A percentile compares a stretch with the other conserved stretches of the same genome.
These are phyloP conservation scores for Phytophthora fragariaefolia DNA, from an alignment of 352 stramenopile genomes.

Conservation along the genomic window DNA sequence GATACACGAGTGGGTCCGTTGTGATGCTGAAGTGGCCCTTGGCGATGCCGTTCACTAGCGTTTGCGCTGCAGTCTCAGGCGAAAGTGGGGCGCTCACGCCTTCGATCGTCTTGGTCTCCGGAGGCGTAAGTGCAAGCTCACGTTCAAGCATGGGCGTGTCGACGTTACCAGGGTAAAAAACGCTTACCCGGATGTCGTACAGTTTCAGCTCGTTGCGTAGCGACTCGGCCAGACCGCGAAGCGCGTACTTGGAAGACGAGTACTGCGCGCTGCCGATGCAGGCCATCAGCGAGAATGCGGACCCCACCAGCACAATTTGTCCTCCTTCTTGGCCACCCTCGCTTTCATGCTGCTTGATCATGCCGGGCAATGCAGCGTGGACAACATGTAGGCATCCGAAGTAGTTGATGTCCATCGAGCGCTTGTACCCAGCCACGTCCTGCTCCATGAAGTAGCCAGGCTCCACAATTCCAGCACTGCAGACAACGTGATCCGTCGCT, in stretches of 20 bases:
- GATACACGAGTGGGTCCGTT: slow-evolving; percentile 51
- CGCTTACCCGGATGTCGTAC: slow-evolving; percentile 46
- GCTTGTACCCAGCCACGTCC: slow-evolving; percentile 40
- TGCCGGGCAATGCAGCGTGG: slow-evolving; percentile 52
- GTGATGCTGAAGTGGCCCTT: slow-evolving; percentile 61
- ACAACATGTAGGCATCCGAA: slow-evolving; percentile 57
- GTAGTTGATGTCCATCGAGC: slow-evolving; percentile 70
- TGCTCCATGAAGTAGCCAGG: slow-evolving; percentile 69
- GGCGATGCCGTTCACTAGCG: slow-evolving; percentile 43
- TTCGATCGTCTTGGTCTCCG: slow-evolving; percentile 55
- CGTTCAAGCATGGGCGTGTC: slow-evolving; percentile 50
- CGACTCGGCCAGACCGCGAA: slow-evolving; percentile 63
- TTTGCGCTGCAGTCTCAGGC: slow-evolving; percentile 41
- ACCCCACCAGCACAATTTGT: slow-evolving; percentile 56
- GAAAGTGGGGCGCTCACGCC: slow-evolving; percentile 31
- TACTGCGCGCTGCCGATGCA: slow-evolving; percentile 58
- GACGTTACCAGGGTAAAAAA: slow-evolving; percentile 58
- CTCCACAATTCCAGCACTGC: slow-evolving; percentile 47
- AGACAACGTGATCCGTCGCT: slow-evolving; percentile 56
- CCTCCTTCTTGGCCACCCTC: slow-evolving; percentile 27
- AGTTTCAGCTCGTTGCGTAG: slow-evolving; percentile 55
- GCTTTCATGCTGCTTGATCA: slow-evolving; percentile 43
- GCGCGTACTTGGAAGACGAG: slow-evolving; percentile 54
- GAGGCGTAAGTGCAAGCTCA: slow-evolving; percentile 45
- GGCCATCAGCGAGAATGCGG: slow-evolving; percentile 49